These are phyloP conservation scores for Xylariaceae sp. DNA, from an alignment of 2,329 filamentous ascomycete genomes.

Conservation along the genomic window DNA sequence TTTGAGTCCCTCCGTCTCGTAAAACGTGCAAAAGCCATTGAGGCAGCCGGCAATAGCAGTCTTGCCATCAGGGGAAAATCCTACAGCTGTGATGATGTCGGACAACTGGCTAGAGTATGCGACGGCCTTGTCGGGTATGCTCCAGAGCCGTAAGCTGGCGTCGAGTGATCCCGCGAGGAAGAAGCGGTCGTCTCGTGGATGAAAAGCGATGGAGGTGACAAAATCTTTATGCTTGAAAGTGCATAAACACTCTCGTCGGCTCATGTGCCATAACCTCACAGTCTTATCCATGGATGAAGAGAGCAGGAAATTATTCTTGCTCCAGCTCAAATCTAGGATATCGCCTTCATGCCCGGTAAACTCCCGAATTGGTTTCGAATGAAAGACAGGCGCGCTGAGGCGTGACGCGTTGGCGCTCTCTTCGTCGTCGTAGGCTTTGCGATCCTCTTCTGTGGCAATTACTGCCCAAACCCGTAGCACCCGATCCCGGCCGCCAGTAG, in stretches of 20 bases:
- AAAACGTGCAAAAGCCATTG: constrained; percentile 86
- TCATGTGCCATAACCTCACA: constrained; percentile 91
- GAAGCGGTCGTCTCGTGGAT: constrained; percentile 93
- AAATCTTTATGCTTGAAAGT: constrained; percentile 95
- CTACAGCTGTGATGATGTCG: constrained; percentile 92
- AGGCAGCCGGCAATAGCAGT: constrained; percentile 87
- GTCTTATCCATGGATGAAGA: constrained; percentile 99
- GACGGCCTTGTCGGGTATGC: constrained; percentile 94
- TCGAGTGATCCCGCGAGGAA: constrained; percentile 94
- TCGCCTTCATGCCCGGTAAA: constrained; percentile 86
- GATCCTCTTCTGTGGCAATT: constrained; percentile 80
- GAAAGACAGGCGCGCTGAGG: constrained; percentile 90
- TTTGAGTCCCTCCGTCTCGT: constrained; percentile 89
- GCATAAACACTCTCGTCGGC: constrained; percentile 83
- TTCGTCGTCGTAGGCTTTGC: constrained; percentile 74
- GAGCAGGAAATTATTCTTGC: constrained; percentile 96
- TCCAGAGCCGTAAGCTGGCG: constrained; percentile 88
- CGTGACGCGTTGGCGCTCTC: constrained; percentile 62
- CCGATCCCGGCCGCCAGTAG: constrained; percentile 88
- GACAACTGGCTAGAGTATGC: constrained; percentile 79
- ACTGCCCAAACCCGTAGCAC: constrained; percentile 89
- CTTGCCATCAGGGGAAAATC: constrained; percentile 91
- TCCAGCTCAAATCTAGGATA: constrained; percentile 93
- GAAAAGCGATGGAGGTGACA: constrained; percentile 92
- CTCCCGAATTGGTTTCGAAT: constrained; percentile 76